These are phyloP conservation scores for Arthrobotrys megalospora DNA, from an alignment of 2,329 filamentous ascomycete species.

Conservation along the genomic window DNA sequence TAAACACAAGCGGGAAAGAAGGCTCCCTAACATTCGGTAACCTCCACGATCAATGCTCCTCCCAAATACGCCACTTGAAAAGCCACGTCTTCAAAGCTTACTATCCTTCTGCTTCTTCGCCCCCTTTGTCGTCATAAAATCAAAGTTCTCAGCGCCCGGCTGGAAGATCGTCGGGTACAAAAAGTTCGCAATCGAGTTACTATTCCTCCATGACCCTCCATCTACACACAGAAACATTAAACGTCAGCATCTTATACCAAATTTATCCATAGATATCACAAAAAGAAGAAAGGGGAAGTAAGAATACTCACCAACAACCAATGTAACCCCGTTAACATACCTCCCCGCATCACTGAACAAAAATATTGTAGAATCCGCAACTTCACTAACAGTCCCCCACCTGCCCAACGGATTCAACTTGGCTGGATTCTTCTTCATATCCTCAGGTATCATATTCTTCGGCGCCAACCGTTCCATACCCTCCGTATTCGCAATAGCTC, in stretches of 20 bases:
- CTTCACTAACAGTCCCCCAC: constrained; percentile 85
- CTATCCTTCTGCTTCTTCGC: constrained; percentile 50
- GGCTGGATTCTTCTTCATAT: constrained; percentile 64
- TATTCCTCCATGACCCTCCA: constrained; percentile 54
- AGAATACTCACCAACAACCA: constrained; percentile 77
- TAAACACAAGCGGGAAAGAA: no score
- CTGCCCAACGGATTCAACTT: constrained; percentile 79
- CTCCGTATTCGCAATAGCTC: constrained; percentile 88
- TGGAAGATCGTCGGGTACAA: constrained; percentile 47
- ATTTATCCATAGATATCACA: constrained; percentile 51
- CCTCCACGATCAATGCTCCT: no score
- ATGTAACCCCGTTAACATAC: constrained; percentile 85
- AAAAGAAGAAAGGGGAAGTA: constrained; percentile 65
- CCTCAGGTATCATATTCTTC: constrained; percentile 64
- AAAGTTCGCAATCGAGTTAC: constrained; percentile 32
- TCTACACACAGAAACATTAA: constrained; percentile 28
- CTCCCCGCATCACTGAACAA: constrained; percentile 88
- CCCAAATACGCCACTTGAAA: no score
- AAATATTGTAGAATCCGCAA: constrained; percentile 92
- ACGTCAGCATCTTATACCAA: constrained; percentile 11
- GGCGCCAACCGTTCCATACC: constrained; percentile 77
- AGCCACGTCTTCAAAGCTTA: constrained; percentile 14
- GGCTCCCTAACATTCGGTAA: no score
- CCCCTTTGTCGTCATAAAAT: constrained; percentile 47
- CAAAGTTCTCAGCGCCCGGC: constrained; percentile 43